phyloP scores from a whole-genome alignment of 139 green algal species.

The Closterium sp. region DNA sequence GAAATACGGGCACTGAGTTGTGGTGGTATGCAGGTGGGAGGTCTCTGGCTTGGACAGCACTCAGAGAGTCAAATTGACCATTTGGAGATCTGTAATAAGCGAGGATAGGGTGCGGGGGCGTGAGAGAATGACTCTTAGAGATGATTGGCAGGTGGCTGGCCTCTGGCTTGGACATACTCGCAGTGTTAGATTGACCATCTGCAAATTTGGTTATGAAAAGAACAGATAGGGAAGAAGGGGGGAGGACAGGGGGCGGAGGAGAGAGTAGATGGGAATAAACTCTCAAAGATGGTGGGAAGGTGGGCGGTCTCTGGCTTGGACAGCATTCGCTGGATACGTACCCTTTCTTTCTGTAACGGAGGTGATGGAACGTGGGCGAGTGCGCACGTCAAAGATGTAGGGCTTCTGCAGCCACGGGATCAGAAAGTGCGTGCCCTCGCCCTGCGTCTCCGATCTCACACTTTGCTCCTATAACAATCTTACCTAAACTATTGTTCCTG shows the following conservation, averaged over 20 bases:
- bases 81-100: no score
- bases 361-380: constrained; percentile 84
- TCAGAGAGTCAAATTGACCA: constrained; percentile 95
- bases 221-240: not conserved
- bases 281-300: not conserved
- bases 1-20: constrained; percentile 59
- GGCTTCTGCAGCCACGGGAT: constrained; percentile 61
- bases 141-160: no score
- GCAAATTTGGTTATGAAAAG: constrained; percentile 77
- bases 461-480: no score
- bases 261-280: constrained; percentile 59
- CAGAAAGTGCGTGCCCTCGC: constrained; percentile 87
- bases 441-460: constrained; percentile 65
- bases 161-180: no score
- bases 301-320: constrained; percentile 82
- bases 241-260: not conserved
- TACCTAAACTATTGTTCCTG: no score
- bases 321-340: constrained; percentile 86
- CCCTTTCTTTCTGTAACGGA: constrained; percentile 98
- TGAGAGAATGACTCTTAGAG: no score
- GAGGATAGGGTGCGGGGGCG: no score
- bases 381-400: constrained; percentile 95
- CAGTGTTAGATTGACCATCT: constrained; percentile 66
- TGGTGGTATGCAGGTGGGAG: constrained; percentile 84
- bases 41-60: constrained; percentile 90